Percentiles rank a stretch among this genome's conserved stretches.
These are phyloP conservation scores for Thelonectria blattea DNA, from an alignment of 2,329 filamentous ascomycete genomes.

Conservation along the genomic window DNA sequence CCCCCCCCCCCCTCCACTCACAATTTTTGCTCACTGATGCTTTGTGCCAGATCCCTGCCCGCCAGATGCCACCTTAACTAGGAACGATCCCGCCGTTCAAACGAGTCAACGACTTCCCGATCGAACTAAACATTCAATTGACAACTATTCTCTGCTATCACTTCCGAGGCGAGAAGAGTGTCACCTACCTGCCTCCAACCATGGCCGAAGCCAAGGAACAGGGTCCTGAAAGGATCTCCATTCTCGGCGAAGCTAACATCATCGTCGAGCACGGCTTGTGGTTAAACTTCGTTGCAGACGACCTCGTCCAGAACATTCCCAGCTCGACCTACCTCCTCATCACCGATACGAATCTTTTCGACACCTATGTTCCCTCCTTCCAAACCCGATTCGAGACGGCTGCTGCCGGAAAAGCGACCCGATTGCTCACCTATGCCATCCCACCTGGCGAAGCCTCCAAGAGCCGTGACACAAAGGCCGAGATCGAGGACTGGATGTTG, in stretches of 20 bases:
- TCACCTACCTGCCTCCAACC: slow-evolving; percentile 16
- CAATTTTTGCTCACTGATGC: slow-evolving; percentile 11
- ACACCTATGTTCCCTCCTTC: slow-evolving; percentile 82
- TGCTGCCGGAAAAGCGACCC: slow-evolving; percentile 49
- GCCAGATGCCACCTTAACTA: slow-evolving; percentile 6
- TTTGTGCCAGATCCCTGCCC: slow-evolving; percentile 3
- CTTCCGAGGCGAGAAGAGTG: slow-evolving; percentile 12
- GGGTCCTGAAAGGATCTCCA: slow-evolving; percentile 69
- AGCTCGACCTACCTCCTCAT: slow-evolving; percentile 96
- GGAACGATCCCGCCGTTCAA: background rate
- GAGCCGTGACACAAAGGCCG: slow-evolving; percentile 88
- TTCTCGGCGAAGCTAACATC: slow-evolving; percentile 89
- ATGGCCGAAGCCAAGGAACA: slow-evolving; percentile 38
- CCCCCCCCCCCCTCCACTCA: slow-evolving; percentile 11
- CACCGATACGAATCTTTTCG: slow-evolving; percentile 90
- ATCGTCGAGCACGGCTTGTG: slow-evolving; percentile 91
- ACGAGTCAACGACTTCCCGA: background rate
- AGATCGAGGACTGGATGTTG: slow-evolving; percentile 98
- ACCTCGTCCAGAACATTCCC: slow-evolving; percentile 76
- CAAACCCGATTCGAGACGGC: slow-evolving; percentile 48
- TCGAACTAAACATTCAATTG: slow-evolving; percentile 2
- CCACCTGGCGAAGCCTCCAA: slow-evolving; percentile 94
- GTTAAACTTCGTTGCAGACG: slow-evolving; percentile 79
- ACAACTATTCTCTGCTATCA: background rate
- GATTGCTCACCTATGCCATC: slow-evolving; percentile 85